phyloP scores from a whole-genome alignment of 495 filamentous ascomycete genomes.

The Hypoxylon fragiforme region DNA sequence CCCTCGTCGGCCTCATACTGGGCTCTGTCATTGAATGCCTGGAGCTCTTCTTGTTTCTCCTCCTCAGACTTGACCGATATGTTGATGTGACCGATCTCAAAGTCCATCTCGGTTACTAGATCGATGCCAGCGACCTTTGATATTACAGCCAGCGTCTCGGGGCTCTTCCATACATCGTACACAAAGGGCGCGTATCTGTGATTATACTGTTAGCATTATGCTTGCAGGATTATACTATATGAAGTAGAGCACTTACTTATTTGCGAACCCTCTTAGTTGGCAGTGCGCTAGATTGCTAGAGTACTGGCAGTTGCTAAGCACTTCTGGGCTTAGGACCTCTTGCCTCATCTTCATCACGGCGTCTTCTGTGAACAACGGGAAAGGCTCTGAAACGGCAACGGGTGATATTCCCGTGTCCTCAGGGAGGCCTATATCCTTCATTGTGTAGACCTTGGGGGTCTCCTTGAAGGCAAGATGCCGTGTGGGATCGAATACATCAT shows the following conservation, averaged over 20 bases:
- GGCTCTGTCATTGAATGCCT: conserved; percentile 29
- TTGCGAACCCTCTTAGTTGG: conserved; percentile 68
- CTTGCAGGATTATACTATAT: not conserved
- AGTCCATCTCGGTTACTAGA: conserved; percentile 69
- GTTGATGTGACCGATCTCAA: conserved; percentile 76
- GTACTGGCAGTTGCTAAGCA: conserved; percentile 66
- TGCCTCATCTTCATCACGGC: conserved; percentile 66
- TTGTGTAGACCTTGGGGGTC: conserved; percentile 57
- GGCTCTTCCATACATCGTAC: conserved; percentile 70
- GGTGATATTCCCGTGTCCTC: conserved; percentile 63
- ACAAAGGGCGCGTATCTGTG: conserved; percentile 55
- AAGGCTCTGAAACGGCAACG: conserved; percentile 72
- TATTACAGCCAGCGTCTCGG: conserved; percentile 64
- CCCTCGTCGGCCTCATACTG: conserved; percentile 50
- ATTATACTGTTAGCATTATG: conserved; percentile 14
- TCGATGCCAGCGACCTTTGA: conserved; percentile 77
- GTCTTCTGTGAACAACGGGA: conserved; percentile 69
- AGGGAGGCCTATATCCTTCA: conserved; percentile 62
- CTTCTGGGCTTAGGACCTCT: conserved; percentile 65
- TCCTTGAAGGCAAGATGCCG: conserved; percentile 60
- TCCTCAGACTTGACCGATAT: conserved; percentile 61
- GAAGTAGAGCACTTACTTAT: conserved; percentile 60
- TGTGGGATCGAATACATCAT: conserved; percentile 40
- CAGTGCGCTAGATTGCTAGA: conserved; percentile 66
- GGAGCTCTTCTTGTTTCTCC: conserved; percentile 44